Evolutionary conservation across 805 yeast genomes (phyloP).

Genomic region (Candida oleophila): DNA sequence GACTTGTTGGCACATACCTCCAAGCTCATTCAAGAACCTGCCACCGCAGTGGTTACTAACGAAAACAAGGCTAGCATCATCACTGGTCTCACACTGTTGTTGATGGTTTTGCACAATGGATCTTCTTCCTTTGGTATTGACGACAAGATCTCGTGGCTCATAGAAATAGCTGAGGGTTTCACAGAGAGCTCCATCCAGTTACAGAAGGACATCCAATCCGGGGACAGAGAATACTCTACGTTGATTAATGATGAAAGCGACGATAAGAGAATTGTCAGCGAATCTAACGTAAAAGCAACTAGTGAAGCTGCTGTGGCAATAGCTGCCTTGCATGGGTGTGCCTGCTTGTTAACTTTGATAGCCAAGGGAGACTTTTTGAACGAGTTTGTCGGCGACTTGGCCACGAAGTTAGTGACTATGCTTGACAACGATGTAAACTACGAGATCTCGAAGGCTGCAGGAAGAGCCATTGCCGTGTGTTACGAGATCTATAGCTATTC

Average conservation of each 20-base stretch:
- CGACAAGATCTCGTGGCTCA: constrained; percentile 40
- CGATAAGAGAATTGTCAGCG: constrained; percentile 34
- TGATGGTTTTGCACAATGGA: constrained; percentile 46
- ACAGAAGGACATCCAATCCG: constrained; percentile 33
- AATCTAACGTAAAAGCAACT: constrained; percentile 27
- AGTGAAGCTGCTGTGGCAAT: constrained; percentile 38
- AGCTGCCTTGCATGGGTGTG: constrained; percentile 48
- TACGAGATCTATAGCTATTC: constrained; percentile 51
- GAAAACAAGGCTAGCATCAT: constrained; percentile 38
- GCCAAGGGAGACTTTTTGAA: constrained; percentile 43
- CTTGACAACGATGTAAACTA: constrained; percentile 40
- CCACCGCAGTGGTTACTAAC: constrained; percentile 31
- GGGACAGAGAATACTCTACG: constrained; percentile 44
- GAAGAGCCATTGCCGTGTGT: constrained; percentile 53
- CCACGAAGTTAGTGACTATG: constrained; percentile 40
- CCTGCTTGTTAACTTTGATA: constrained; percentile 43
- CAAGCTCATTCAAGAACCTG: constrained; percentile 32
- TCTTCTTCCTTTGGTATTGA: constrained; percentile 52
- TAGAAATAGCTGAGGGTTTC: constrained; percentile 45
- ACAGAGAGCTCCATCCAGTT: constrained; percentile 28
- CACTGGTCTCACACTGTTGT: constrained; percentile 36
- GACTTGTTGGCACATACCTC: constrained; percentile 28
- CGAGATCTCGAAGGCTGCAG: constrained; percentile 55
- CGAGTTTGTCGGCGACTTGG: constrained; percentile 36
- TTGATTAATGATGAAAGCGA: constrained; percentile 32